Percentiles rank a stretch among this genome's conserved stretches.
These are phyloP conservation scores for Gryganskiella cystojenkinii DNA, from an alignment of 192 early-diverging fungal genomes.

Conservation along the genomic window DNA sequence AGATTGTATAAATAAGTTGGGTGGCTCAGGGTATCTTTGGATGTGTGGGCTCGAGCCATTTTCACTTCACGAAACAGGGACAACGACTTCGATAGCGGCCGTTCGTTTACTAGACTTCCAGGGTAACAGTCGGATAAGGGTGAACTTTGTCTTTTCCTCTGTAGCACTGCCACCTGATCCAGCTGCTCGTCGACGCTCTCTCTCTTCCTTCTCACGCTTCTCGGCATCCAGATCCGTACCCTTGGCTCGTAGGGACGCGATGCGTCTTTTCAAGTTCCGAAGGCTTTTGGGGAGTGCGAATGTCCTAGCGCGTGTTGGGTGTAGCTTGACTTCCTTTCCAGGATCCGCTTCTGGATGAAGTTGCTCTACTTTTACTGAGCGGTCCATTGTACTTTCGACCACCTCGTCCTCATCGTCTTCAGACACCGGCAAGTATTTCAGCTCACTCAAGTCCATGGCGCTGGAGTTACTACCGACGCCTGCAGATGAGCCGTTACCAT, in stretches of 20 bases:
- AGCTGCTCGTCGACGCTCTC: constrained; percentile 18
- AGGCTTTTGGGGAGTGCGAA: constrained; percentile 46
- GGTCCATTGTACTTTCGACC: constrained; percentile 18
- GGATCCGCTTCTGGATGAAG: background rate
- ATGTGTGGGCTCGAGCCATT: too few species aligned
- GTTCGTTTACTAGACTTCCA: constrained; percentile 42
- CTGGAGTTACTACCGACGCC: constrained; percentile 8
- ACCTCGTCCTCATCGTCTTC: constrained; percentile 42
- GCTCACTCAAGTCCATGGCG: constrained; percentile 17
- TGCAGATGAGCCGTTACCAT: background rate
- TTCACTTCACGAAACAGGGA: background rate
- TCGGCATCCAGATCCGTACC: constrained; percentile 50
- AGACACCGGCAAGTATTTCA: constrained; percentile 28
- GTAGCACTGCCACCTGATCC: background rate
- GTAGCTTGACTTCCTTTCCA: constrained; percentile 45
- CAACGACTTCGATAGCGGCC: background rate
- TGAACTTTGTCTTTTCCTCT: constrained; percentile 51
- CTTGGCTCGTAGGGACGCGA: constrained; percentile 45
- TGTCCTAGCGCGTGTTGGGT: constrained; percentile 48
- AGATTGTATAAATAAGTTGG: too few species aligned
- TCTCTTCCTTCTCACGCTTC: constrained; percentile 36
- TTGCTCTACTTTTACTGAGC: constrained; percentile 7
- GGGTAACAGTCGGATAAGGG: constrained; percentile 42
- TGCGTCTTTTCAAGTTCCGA: constrained; percentile 44
- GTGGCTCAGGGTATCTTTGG: too few species aligned